phyloP scores from a whole-genome alignment of 257 asterid genomes.

The Asclepias syriaca region DNA sequence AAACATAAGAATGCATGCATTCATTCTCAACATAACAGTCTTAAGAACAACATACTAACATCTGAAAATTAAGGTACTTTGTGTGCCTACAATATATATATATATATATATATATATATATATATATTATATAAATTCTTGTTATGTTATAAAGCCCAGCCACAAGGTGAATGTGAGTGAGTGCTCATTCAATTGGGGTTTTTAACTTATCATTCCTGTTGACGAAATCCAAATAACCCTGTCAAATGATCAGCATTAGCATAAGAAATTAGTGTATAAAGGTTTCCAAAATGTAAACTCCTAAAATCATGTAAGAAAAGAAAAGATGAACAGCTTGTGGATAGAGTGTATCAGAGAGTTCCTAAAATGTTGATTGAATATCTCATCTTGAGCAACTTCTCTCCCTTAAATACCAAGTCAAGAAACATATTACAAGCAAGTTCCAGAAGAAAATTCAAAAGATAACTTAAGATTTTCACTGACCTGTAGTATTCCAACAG shows the following conservation, averaged over 20 bases:
- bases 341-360: neutral
- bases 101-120: too few species aligned
- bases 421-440: neutral
- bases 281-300: neutral
- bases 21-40: too few species aligned
- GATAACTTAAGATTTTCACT: slow-evolving; percentile 12
- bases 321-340: neutral
- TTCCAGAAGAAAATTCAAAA: neutral
- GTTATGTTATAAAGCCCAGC: neutral
- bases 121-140: too few species aligned
- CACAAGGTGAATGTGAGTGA: too few species aligned
- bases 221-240: slow-evolving; percentile 72
- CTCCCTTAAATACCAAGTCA: neutral
- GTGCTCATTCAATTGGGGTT: slow-evolving; percentile 17
- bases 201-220: slow-evolving; percentile 31
- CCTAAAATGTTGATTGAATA: neutral
- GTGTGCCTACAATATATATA: neutral
- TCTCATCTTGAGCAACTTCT: neutral
- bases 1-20: too few species aligned
- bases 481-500: slow-evolving; percentile 95
- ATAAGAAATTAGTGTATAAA: neutral
- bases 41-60: too few species aligned
- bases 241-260: slow-evolving; percentile 13
- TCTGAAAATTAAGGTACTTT: neutral
- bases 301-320: neutral